Conservation (phyloP, 2,329 filamentous ascomycete genomes). For the Colletotrichum sp. region DNA sequence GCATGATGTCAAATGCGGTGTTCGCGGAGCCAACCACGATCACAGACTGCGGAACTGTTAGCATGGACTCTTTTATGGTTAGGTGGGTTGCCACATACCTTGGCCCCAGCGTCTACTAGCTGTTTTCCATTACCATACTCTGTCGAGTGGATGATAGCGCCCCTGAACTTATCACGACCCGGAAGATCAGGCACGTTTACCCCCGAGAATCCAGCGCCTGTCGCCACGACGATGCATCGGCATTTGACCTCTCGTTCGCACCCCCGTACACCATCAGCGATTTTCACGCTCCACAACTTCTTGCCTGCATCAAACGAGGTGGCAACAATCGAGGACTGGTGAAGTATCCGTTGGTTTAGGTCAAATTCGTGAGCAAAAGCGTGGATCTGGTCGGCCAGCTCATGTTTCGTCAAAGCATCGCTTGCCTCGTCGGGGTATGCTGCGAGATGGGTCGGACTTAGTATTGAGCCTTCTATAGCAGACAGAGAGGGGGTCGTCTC, state of each 20-base stretch:
- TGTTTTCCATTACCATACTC: conserved; percentile 25
- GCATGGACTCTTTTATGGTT: too few species aligned
- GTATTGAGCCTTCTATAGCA: accelerated
- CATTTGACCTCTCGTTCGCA: conserved; percentile 1
- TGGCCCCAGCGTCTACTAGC: conserved; percentile 24
- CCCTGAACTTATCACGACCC: conserved; percentile 25
- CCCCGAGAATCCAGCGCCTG: conserved; percentile 27
- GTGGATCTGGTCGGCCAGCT: conserved; percentile 28
- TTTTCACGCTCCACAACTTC: conserved; percentile 30
- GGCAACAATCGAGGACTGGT: conserved; percentile 27
- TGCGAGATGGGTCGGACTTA: neutral
- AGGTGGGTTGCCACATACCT: conserved; percentile 10
- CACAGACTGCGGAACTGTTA: conserved; percentile 24
- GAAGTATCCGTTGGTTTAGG: conserved; percentile 32
- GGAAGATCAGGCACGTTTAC: conserved; percentile 27
- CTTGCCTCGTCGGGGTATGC: conserved; percentile 22
- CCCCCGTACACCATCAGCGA: conserved; percentile 7
- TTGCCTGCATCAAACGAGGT: conserved; percentile 27
- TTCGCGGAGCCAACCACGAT: conserved; percentile 44
- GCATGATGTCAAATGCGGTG: conserved; percentile 44
- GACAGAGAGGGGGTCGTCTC: accelerated
- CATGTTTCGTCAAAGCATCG: conserved; percentile 25
- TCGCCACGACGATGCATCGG: conserved; percentile 31
- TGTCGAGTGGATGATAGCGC: conserved; percentile 29
- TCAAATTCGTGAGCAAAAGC: conserved; percentile 33